Percentiles rank a stretch among this genome's conserved stretches.
phyloP scores from a whole-genome alignment of 441 rosid genomes.

The Pelargonium citronellum region DNA sequence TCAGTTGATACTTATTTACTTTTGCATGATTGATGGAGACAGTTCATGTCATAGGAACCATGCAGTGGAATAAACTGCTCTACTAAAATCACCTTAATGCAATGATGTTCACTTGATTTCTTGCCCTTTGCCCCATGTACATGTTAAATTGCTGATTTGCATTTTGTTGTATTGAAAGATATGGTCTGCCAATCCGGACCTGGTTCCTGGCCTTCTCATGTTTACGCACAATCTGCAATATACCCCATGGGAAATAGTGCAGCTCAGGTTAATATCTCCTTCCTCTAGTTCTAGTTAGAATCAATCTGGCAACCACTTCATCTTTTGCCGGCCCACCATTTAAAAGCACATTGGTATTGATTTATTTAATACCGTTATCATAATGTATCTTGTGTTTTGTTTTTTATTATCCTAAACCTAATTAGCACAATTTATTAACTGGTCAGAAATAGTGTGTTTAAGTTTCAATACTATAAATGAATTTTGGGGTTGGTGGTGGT shows the following conservation, averaged over 20 bases:
- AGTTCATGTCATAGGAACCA: conserved; percentile 3
- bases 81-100: background rate
- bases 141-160: conserved; percentile 12
- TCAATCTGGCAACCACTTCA: conserved; percentile 15
- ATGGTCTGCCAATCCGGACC: conserved; percentile 99
- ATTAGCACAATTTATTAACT: background rate
- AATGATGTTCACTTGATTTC: background rate
- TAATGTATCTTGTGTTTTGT: background rate
- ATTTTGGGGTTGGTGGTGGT: background rate
- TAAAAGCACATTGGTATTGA: conserved; percentile 1
- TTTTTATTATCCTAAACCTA: no score
- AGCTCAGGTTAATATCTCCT: conserved; percentile 65
- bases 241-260: conserved; percentile 99
- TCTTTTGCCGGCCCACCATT: background rate
- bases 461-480: background rate
- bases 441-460: background rate
- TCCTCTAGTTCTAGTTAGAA: conserved; percentile 8
- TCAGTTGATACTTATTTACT: background rate
- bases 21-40: background rate
- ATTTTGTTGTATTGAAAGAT: conserved; percentile 45
- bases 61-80: background rate
- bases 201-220: conserved; percentile 76
- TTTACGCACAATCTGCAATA: conserved; percentile 82
- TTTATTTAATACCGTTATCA: background rate
- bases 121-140: background rate